Evolutionary conservation across 1,139 yeast genomes (phyloP).

Genomic region (Hyphopichia fennica): DNA sequence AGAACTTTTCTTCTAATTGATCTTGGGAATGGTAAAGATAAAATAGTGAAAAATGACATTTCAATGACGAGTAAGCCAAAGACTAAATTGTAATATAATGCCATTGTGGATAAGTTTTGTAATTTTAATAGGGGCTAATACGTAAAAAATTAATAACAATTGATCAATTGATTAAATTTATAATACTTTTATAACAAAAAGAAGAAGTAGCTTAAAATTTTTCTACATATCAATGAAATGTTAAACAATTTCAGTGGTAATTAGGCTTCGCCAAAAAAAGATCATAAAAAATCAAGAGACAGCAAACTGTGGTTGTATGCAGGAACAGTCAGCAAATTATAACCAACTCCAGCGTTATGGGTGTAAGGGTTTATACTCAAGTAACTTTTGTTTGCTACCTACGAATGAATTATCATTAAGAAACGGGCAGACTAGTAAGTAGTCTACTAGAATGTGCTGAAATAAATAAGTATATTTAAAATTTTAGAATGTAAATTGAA

Average conservation of each 20-base stretch:
- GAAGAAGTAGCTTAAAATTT: neutral
- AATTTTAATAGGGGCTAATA: too few relatives aligned
- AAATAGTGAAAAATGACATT: slow-evolving; percentile 74
- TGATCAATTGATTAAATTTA: neutral
- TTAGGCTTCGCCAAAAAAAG: neutral
- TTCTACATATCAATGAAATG: neutral
- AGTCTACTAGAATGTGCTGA: too few relatives aligned
- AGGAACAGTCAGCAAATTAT: neutral
- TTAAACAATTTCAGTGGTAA: too few relatives aligned
- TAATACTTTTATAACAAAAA: neutral
- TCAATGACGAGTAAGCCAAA: slow-evolving; percentile 75
- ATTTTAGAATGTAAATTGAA: too few relatives aligned
- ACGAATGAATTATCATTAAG: too few relatives aligned
- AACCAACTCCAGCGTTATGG: neutral
- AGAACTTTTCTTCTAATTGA: slow-evolving; percentile 68
- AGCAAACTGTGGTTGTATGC: neutral
- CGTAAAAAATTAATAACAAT: neutral
- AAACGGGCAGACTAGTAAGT: too few relatives aligned
- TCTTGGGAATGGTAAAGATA: slow-evolving; percentile 87
- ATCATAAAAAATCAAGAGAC: neutral
- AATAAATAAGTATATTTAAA: too few relatives aligned
- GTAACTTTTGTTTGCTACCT: too few relatives aligned
- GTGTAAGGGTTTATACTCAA: too few relatives aligned
- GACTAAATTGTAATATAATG: slow-evolving; percentile 71
- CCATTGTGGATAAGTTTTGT: slow-evolving; percentile 42